These are phyloP conservation scores for Dioszegia hungarica DNA, from an alignment of 768 basidiomycete genomes.

Conservation along the genomic window DNA sequence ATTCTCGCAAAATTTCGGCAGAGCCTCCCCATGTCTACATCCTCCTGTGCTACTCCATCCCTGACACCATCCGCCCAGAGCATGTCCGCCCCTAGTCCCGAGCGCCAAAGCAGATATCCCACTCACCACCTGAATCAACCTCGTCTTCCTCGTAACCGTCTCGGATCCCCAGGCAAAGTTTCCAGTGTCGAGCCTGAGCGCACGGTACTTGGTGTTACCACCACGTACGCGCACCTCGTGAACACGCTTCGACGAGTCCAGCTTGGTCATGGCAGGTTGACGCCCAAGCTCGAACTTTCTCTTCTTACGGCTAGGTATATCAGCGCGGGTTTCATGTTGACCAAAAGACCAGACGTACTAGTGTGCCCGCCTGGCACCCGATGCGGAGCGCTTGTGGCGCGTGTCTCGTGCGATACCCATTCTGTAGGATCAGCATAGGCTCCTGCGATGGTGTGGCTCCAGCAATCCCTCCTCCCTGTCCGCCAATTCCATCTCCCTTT, in stretches of 20 bases:
- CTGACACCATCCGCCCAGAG: no score
- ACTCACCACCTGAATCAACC: conserved; percentile 91
- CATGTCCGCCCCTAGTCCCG: background rate
- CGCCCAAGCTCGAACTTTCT: conserved; percentile 99
- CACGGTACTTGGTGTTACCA: conserved; percentile 91
- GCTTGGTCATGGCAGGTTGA: conserved; percentile 94
- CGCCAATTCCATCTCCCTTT: background rate
- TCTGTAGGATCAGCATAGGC: conserved; percentile 12
- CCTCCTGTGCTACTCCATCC: background rate
- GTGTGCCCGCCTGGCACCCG: conserved; percentile 54
- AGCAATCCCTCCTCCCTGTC: background rate
- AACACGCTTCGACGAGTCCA: conserved; percentile 82
- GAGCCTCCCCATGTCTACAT: background rate
- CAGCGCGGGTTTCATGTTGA: background rate
- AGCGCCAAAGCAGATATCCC: background rate
- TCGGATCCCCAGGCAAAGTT: conserved; percentile 99
- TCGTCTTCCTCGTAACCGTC: conserved; percentile 87
- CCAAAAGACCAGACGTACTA: conserved; percentile 26
- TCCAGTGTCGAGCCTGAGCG: conserved; percentile 89
- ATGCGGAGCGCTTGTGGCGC: conserved; percentile 92
- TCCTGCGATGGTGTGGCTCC: background rate
- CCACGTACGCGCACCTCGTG: conserved; percentile 94
- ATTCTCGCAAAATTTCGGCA: background rate
- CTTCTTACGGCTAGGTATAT: conserved; percentile 81
- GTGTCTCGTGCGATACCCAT: conserved; percentile 93